Conservation (phyloP, 1,284 basidiomycete species). For the Ustilago esculenta region DNA sequence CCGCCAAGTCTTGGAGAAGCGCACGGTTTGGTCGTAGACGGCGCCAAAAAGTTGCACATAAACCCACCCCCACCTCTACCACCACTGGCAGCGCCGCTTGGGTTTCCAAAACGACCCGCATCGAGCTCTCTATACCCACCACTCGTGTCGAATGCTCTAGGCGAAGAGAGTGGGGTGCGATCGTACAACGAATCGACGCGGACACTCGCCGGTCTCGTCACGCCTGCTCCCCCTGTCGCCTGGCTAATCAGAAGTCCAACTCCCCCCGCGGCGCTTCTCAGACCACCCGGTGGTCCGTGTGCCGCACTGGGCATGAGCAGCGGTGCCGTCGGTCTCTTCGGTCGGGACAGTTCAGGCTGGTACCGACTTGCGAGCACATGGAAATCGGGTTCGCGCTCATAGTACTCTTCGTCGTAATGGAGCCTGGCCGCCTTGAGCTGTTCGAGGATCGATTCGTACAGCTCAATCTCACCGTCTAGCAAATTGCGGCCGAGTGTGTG, state of each 20-base stretch:
- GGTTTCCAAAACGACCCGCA: too few species aligned
- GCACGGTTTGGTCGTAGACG: background rate
- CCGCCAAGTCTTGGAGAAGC: background rate
- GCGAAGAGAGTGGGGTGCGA: background rate
- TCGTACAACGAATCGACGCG: background rate
- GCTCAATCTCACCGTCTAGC: constrained; percentile 52
- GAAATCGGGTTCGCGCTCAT: constrained; percentile 24
- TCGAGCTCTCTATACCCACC: background rate
- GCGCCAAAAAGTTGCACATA: background rate
- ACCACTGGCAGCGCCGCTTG: too few species aligned
- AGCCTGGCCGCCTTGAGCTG: constrained; percentile 32
- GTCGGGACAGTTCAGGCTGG: constrained; percentile 24
- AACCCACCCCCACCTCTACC: background rate
- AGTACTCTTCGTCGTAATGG: constrained; percentile 40
- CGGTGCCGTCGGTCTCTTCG: constrained; percentile 12
- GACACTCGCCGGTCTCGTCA: constrained; percentile 22
- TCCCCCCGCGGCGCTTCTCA: constrained; percentile 7
- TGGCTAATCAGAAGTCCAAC: constrained; percentile 15
- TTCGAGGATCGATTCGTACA: constrained; percentile 43
- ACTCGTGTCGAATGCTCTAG: background rate
- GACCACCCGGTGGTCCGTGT: constrained; percentile 6
- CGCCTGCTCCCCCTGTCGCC: constrained; percentile 11
- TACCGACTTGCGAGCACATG: constrained; percentile 24
- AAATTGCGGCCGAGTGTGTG: constrained; percentile 36
- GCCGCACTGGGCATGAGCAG: constrained; percentile 39